Evolutionary conservation across 768 basidiomycete genomes (phyloP), one percentile per base, ranked within the genome.

Genomic region (Macrocybe gigantea): DNA sequence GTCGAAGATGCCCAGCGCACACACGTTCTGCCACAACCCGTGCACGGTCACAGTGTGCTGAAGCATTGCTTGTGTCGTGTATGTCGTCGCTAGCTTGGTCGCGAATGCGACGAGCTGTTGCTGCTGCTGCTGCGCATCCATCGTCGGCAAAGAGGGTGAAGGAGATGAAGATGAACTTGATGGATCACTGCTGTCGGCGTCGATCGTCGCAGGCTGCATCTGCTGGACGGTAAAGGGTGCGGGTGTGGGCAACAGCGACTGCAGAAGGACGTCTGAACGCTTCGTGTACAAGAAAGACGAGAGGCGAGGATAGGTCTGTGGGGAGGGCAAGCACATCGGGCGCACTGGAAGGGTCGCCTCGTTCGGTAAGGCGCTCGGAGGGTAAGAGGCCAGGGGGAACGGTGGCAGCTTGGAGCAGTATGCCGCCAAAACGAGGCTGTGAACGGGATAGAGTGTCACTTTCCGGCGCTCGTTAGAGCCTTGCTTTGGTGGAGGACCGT

Each of bases 11-110:
- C 86, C 86, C n/a, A 91, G 70, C 14, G 77, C 76, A 50, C 79
- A 81, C 2, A 75, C 77, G 58, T 90, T 89, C 49, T 77, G 71
- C 85, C 86, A 91, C 32, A 89, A 61, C 6, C 82, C 86, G 48
- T 82, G 75, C 34, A 88, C 74, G 33, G 59, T 65, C 44, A 68
- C 62, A 5, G 75, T 65, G 45, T 76, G 70, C 35, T 68, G 65
- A 40, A 83, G 62, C 6, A 88, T 68, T 10, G 70, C 73, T 30
- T 67, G 69, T 34, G 67, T 47, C 34, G 72, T 70, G 57, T 67
- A 78, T 22, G 68, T 73, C 56, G 54, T 50, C 3, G 69, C 72
- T 5, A 78, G 54, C 15, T 58, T 52, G 9, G 49, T 56, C 0
- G 72, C 70, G 48, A 67, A 70, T 1, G 54, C 38, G 2, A 40